Evolutionary conservation across 2,329 filamentous ascomycete species (phyloP).

Genomic region (Rhexocercosporidium sp.): DNA sequence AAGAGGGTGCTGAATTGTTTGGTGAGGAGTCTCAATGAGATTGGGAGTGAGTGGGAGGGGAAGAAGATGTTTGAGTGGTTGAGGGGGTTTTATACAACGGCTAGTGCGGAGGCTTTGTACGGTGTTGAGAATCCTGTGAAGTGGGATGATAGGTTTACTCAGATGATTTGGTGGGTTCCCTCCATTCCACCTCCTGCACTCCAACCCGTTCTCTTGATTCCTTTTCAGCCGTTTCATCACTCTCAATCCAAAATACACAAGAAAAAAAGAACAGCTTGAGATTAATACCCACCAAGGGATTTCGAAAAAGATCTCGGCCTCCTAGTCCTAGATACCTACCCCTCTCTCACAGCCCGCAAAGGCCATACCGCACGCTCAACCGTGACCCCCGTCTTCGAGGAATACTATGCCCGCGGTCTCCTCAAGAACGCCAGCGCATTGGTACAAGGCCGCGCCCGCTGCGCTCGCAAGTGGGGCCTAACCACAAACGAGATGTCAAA

Average conservation of each 20-base stretch:
- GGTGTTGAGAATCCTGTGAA: conserved; percentile 48
- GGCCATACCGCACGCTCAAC: conserved; percentile 16
- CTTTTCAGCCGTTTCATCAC: not conserved
- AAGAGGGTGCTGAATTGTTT: conserved; percentile 45
- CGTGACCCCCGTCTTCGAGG: conserved; percentile 12
- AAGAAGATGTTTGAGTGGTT: conserved; percentile 20
- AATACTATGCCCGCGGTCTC: conserved; percentile 23
- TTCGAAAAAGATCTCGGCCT: conserved; percentile 25
- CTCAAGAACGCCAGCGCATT: conserved; percentile 17
- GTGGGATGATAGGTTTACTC: conserved; percentile 12
- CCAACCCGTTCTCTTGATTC: not conserved
- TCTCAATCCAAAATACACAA: not conserved
- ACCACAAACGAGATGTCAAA: conserved; percentile 12
- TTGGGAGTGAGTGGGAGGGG: conserved; percentile 18
- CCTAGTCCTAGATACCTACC: conserved; percentile 18
- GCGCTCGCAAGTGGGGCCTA: conserved; percentile 17
- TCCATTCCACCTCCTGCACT: not conserved
- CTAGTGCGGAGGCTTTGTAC: conserved; percentile 45
- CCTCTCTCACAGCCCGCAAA: conserved; percentile 23
- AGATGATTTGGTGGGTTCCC: conserved; percentile 7
- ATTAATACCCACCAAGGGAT: conserved; percentile 14
- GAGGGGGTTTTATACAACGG: conserved; percentile 18
- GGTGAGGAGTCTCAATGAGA: conserved; percentile 36
- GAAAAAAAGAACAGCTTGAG: not conserved
- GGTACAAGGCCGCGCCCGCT: conserved; percentile 15